Evolutionary conservation across 2,329 filamentous ascomycete species (phyloP).

Genomic region (Fusarium heterosporum): DNA sequence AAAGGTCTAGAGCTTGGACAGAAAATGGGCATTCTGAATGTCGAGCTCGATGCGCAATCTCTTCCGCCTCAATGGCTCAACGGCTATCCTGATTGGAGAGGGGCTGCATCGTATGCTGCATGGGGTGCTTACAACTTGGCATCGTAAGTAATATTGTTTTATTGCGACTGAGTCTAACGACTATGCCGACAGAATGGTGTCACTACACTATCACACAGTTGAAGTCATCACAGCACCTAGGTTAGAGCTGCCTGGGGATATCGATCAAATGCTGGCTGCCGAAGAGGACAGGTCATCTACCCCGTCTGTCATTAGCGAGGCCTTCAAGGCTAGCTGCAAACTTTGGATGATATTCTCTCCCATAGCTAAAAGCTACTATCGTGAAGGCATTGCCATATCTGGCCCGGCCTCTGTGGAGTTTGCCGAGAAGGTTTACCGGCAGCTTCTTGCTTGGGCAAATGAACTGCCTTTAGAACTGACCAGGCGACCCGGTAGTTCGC

Average conservation of each 20-base stretch:
- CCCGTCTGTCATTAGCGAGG: rapidly evolving
- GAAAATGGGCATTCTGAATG: background rate
- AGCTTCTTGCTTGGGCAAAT: constrained; percentile 3
- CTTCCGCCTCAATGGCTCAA: background rate
- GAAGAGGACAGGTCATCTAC: rapidly evolving
- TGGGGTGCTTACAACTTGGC: constrained; percentile 2
- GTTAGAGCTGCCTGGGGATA: background rate
- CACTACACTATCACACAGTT: background rate
- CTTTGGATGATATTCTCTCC: background rate
- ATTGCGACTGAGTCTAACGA: background rate
- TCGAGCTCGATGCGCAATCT: background rate
- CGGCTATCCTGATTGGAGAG: background rate
- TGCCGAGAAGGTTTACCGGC: background rate
- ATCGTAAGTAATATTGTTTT: background rate
- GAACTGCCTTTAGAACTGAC: background rate
- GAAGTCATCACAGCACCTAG: background rate
- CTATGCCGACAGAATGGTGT: background rate
- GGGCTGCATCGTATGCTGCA: constrained; percentile 1
- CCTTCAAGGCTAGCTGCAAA: background rate
- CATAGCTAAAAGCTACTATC: background rate
- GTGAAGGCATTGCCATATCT: background rate
- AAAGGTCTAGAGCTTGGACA: background rate
- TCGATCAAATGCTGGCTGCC: background rate
- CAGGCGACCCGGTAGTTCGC: background rate
- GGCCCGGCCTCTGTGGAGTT: background rate